phyloP scores from a whole-genome alignment of 2,329 filamentous ascomycete genomes.

The Bertia moriformis region DNA sequence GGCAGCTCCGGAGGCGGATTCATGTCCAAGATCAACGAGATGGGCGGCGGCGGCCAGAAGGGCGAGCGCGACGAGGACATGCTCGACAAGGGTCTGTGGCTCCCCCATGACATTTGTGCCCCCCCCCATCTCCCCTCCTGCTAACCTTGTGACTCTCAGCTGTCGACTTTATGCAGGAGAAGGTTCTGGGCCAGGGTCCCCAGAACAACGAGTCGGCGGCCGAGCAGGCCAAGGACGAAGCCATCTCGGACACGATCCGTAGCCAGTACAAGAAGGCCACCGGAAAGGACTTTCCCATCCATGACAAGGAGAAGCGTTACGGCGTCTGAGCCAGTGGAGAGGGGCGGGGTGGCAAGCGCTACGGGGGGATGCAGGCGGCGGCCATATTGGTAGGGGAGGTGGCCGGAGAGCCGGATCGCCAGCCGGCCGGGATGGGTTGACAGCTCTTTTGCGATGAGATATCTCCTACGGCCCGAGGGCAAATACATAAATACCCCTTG shows the following conservation, averaged over 20 bases:
- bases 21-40: conserved; percentile 55
- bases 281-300: conserved; percentile 54
- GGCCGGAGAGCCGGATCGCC: conserved; percentile 9
- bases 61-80: conserved; percentile 71
- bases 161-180: conserved; percentile 66
- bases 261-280: conserved; percentile 54
- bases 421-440: too few relatives aligned
- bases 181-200: conserved; percentile 52
- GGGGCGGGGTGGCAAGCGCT: too few relatives aligned
- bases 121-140: background rate
- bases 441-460: too few relatives aligned
- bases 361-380: too few relatives aligned
- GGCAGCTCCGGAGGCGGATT: too few relatives aligned
- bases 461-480: too few relatives aligned
- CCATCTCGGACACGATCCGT: conserved; percentile 61
- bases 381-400: too few relatives aligned
- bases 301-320: conserved; percentile 46
- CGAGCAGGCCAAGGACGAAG: conserved; percentile 74
- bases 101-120: background rate
- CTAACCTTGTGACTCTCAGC: conserved; percentile 25
- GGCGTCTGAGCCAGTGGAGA: too few relatives aligned
- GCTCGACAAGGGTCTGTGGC: conserved; percentile 59
- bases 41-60: conserved; percentile 58
- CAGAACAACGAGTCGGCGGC: conserved; percentile 60
- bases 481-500: too few relatives aligned